Base-by-base conservation (phyloP, 148 eudicot genomes). In the Pharnaceum exiguum region DNA sequence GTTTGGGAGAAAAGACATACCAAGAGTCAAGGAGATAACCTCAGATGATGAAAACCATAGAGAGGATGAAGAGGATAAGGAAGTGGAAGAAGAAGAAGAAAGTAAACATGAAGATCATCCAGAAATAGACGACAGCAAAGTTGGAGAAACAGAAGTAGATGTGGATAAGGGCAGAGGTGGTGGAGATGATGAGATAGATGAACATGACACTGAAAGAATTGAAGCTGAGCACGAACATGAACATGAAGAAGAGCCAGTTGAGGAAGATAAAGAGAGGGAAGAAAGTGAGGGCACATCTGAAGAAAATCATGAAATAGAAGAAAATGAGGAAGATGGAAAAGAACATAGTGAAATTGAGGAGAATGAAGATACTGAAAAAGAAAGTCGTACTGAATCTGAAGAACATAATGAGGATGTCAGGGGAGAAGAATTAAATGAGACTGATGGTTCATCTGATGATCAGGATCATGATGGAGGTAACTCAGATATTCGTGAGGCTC, bases 1-100 rank as follows among this genome's bases (percentile, higher is more conserved):
- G 52, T 59, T 83, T 1, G 89, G 98, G 69, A 77, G 98, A 55
- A 88, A 79, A 75, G 98, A 75, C 69, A 66, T 81, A 60, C 57
- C 81, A 44, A 63, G 68, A 28, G 27, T 67, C 25, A 60, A 79
- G 30, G 79, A 67, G 32, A 36, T 52, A 17, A 38, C 47, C 18
- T n/a, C 49, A 52, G 52, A 61, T 31, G 76, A 13, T 58, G 78
- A 71, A 35, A 69, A 57, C 60, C 79, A 62, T 59, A 74, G 25
- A 27, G 89, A 72, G 43, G 86, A 78, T 57, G 87, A 80, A 28
- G 85, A 78, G 38, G 95, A 80, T 62, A 61, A 62, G 43, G 71
- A 57, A 38, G 76, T 19, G 15, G 96, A 73, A 67, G 82, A 71
- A 62, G 95, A 75, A 44, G 79, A 65, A 13, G 67, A 57, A 42